Evolutionary conservation across 1,139 yeast genomes (phyloP).

Genomic region (Geotrichum citri-aurantii): DNA sequence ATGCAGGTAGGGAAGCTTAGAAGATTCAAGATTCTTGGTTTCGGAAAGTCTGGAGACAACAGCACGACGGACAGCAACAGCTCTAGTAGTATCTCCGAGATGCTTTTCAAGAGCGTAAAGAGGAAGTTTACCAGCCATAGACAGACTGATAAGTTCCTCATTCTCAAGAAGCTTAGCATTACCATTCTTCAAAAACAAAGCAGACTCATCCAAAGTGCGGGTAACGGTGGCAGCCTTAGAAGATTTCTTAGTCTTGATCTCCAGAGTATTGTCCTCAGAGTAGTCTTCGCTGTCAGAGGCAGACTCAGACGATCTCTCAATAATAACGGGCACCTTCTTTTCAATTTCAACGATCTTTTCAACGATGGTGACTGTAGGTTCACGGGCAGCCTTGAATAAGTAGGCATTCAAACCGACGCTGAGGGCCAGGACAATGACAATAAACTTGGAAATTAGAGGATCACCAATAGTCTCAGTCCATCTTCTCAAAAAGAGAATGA

Average conservation of each 20-base stretch:
- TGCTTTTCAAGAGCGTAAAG: slow-evolving; percentile 91
- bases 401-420: slow-evolving; percentile 80
- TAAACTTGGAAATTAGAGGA: slow-evolving; percentile 69
- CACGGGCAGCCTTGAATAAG: slow-evolving; percentile 46
- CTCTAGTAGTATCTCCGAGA: slow-evolving; percentile 79
- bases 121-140: slow-evolving; percentile 74
- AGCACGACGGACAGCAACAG: slow-evolving; percentile 86
- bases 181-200: slow-evolving; percentile 63
- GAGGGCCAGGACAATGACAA: slow-evolving; percentile 65
- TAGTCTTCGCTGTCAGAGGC: slow-evolving; percentile 21
- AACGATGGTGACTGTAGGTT: slow-evolving; percentile 31
- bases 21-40: slow-evolving; percentile 71
- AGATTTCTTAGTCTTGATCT: slow-evolving; percentile 21
- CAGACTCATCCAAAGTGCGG: slow-evolving; percentile 55
- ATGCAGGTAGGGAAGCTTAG: slow-evolving; percentile 67
- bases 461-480: slow-evolving; percentile 76
- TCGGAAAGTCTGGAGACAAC: slow-evolving; percentile 79
- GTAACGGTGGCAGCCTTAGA: slow-evolving; percentile 10
- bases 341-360: slow-evolving; percentile 34
- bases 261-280: slow-evolving; percentile 21
- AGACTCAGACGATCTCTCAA: slow-evolving; percentile 24
- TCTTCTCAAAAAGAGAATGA: slow-evolving; percentile 48
- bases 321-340: slow-evolving; percentile 31
- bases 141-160: slow-evolving; percentile 68
- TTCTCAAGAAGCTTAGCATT: slow-evolving; percentile 58